A percentile compares a stretch with the other conserved stretches of the same genome.
Evolutionary conservation across 163 green algal genomes (phyloP).

Genomic region (Smithsoniella earleae): DNA sequence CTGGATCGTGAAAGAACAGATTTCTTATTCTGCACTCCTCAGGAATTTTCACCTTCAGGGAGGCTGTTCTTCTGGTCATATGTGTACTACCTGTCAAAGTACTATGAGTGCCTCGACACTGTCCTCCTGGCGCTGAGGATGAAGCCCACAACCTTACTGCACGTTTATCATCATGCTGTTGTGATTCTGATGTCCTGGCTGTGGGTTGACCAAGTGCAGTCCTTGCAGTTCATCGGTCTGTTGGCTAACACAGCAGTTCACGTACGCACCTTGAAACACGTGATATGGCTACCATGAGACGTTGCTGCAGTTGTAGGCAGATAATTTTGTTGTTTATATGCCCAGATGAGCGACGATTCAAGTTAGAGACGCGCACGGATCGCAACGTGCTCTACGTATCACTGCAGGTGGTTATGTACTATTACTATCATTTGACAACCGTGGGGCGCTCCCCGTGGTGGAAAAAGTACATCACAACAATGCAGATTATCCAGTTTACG

Average conservation of each 20-base stretch:
- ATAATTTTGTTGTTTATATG: no score
- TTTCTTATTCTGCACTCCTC: slow-evolving; percentile 6
- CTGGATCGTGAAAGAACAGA: not conserved
- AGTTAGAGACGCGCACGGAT: no score
- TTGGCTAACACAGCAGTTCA: slow-evolving; percentile 43
- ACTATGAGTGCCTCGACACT: slow-evolving; percentile 55
- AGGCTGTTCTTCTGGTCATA: slow-evolving; percentile 49
- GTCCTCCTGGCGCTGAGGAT: slow-evolving; percentile 46
- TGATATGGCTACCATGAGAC: no score
- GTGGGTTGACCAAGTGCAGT: slow-evolving; percentile 44
- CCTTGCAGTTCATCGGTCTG: slow-evolving; percentile 45
- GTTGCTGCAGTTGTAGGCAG: no score
- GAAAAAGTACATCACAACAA: slow-evolving; percentile 41
- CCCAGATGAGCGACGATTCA: no score
- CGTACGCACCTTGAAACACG: slow-evolving; percentile 15
- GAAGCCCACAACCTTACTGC: slow-evolving; percentile 45
- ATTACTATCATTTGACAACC: slow-evolving; percentile 43
- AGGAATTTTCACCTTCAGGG: slow-evolving; percentile 32
- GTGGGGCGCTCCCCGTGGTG: slow-evolving; percentile 31
- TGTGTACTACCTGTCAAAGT: slow-evolving; percentile 56
- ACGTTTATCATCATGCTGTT: slow-evolving; percentile 48
- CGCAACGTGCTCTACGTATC: no score
- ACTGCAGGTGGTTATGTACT: slow-evolving; percentile 57
- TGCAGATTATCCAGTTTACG: slow-evolving; percentile 49
- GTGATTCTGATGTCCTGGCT: slow-evolving; percentile 40